Evolutionary conservation across 1,139 yeast species (phyloP).

Genomic region (Sugiyamaella xylanicola): DNA sequence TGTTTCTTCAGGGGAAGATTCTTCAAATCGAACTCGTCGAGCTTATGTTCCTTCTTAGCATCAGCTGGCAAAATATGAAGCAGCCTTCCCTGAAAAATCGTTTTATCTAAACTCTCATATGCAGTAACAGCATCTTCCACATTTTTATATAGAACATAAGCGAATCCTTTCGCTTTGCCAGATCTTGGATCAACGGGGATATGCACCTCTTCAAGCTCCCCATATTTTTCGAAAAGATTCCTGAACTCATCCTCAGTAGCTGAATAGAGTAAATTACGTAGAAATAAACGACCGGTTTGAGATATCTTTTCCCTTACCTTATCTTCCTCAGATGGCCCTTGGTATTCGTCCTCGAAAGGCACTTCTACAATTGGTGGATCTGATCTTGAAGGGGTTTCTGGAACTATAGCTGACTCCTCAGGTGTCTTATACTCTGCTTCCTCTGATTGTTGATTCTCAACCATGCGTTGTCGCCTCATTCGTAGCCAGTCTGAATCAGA

Average conservation of each 20-base stretch:
- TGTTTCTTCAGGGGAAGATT: slow-evolving; percentile 92
- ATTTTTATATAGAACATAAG: slow-evolving; percentile 71
- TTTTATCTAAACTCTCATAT: slow-evolving; percentile 72
- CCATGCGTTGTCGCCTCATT: slow-evolving; percentile 72
- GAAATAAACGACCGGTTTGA: slow-evolving; percentile 78
- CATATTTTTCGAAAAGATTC: slow-evolving; percentile 55
- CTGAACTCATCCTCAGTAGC: slow-evolving; percentile 80
- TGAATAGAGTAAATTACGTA: slow-evolving; percentile 81
- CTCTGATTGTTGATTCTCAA: slow-evolving; percentile 47
- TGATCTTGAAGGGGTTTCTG: slow-evolving; percentile 26
- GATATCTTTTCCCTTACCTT: slow-evolving; percentile 54
- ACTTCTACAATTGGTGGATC: slow-evolving; percentile 16
- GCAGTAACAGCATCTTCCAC: slow-evolving; percentile 77
- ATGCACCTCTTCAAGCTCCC: slow-evolving; percentile 60
- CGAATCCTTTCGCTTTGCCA: slow-evolving; percentile 91
- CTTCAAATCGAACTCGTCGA: slow-evolving; percentile 88
- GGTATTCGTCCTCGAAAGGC: slow-evolving; percentile 28
- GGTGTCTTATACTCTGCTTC: background rate
- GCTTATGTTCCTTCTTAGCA: slow-evolving; percentile 69
- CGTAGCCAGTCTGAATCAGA: slow-evolving; percentile 91
- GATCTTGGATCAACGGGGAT: slow-evolving; percentile 89
- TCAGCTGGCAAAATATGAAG: slow-evolving; percentile 88
- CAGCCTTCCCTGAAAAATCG: slow-evolving; percentile 91
- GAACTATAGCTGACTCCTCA: slow-evolving; percentile 11
- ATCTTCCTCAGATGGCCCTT: slow-evolving; percentile 49